Base-by-base conservation (phyloP, 208 protist species). In the Leptomonas pyrrhocoris region DNA sequence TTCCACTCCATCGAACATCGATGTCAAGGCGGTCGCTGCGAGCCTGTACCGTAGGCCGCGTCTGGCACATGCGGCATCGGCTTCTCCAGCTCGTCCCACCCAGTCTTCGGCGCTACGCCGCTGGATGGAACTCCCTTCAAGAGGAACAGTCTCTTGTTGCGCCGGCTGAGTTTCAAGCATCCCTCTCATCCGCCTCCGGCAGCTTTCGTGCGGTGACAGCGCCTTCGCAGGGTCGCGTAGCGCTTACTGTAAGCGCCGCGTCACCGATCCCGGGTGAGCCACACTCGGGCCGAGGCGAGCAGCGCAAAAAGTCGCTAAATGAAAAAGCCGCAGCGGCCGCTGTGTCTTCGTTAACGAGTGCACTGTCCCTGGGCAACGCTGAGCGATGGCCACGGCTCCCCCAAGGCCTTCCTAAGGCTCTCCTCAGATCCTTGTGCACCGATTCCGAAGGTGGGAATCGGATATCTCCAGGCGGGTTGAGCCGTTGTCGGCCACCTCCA, bases 361-460 rank as follows among this genome's bases (percentile, higher is more conserved):
- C 50, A 55, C 9, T 27, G 23, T 7, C 31, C 50, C 12, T 55
- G 50, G 16, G 21, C 50, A 18, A 55, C 7, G 16, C 23, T 9
- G 23, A 55, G 50, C 16, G 11, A 19, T 55, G 50, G 50, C 50
- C 50, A 55, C 23, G 31, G 6, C 21, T 55, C 31, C 25, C 11
- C 0, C 15, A 55, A 55, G 9, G 23, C 31, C 18, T n/a, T n/a
- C n/a, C n/a, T n/a, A n/a, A n/a, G n/a, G n/a, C n/a, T n/a, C 23
- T 55, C 25, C 50, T 7, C n/a, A n/a, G n/a, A n/a, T n/a, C n/a
- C n/a, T n/a, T n/a, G n/a, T n/a, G n/a, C n/a, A n/a, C n/a, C n/a
- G 50, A 25, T 25, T 55, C 50, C 7, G 50, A 55, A 18, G 50
- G 50, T 21, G 50, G 23, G 50, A 31, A 21, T 55, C 50, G 50